A percentile compares a stretch with the other conserved stretches of the same genome.
Conservation (phyloP, 2,329 filamentous ascomycete species). For the Penicillium aurantiogriseum region DNA sequence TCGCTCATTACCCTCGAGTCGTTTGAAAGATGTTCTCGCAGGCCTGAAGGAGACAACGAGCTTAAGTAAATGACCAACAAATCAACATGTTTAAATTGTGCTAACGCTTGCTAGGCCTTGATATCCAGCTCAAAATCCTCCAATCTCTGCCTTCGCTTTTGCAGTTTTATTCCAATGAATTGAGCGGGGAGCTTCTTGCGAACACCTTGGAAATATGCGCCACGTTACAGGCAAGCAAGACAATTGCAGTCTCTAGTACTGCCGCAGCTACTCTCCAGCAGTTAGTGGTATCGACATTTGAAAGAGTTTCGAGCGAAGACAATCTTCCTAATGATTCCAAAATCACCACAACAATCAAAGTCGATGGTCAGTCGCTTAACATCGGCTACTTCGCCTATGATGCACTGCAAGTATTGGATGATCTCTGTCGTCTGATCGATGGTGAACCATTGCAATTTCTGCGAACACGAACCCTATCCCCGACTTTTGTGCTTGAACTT, state of each 20-base stretch:
- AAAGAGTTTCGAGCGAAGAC: slow-evolving; percentile 82
- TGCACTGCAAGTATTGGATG: slow-evolving; percentile 82
- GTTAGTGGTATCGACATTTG: slow-evolving; percentile 86
- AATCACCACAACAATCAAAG: slow-evolving; percentile 65
- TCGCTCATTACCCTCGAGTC: slow-evolving; percentile 72
- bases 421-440: slow-evolving; percentile 84
- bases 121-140: slow-evolving; percentile 93
- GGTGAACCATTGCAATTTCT: slow-evolving; percentile 80
- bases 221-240: slow-evolving; percentile 85
- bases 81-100: slow-evolving; percentile 1
- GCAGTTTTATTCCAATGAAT: slow-evolving; percentile 81
- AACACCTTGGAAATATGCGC: slow-evolving; percentile 88
- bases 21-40: slow-evolving; percentile 81
- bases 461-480: slow-evolving; percentile 71
- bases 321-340: slow-evolving; percentile 51
- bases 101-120: slow-evolving; percentile 55
- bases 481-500: slow-evolving; percentile 83
- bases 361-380: slow-evolving; percentile 62
- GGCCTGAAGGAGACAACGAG: slow-evolving; percentile 79
- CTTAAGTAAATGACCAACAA: slow-evolving; percentile 55
- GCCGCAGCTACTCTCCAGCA: slow-evolving; percentile 96
- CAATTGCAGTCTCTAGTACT: slow-evolving; percentile 89
- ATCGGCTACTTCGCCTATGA: slow-evolving; percentile 77
- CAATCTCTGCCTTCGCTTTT: slow-evolving; percentile 86
- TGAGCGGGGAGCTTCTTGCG: slow-evolving; percentile 77